Base-by-base conservation (phyloP, 371 early-diverging fungal species). In the Mortierella sp. region DNA sequence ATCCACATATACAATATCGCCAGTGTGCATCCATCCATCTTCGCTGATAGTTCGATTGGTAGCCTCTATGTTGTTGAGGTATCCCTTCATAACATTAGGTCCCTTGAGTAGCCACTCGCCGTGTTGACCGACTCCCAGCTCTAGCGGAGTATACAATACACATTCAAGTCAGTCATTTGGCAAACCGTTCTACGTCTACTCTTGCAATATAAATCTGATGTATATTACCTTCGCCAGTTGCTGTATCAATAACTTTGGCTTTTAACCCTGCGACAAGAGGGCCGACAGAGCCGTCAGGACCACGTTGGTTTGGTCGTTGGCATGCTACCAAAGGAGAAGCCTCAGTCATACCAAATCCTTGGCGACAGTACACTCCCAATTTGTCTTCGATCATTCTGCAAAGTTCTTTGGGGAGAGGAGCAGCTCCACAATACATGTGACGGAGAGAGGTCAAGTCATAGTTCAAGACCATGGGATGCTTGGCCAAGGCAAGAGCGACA, bases 81-180 rank as follows among this genome's bases (percentile, higher is more conserved):
- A 94, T 0, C 94, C 95, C 38, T 87, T 86, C 95, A 95, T 95
- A 13, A 95, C 86, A 65, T 92, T 94, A 4, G 96, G 94, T 0
- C 97, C 96, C n/a, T 91, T 88, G 63, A 97, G 65, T 66, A 94
- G 87, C 66, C 96, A 86, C 79, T 95, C 96, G 13, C 96, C 96
- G 0, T 71, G 68, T 69, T 90, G 74, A 57, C 87, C 88, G 15
- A 75, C 75, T 4, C 88, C 89, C 9, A 92, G 61, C 58, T 90
- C 92, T 88, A 69, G 1, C 19, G 13, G 3, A 24, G 5, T 7
- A 4, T 13, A 40, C 10, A 64, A 55, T 28, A 40, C 1, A 16
- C 36, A 16, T 52, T 19, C 19, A 21, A n/a, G 52, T 52, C 22
- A 19, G 52, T 52, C 22, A 52, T 19, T 21, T 52, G 19, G 19